phyloP scores from a whole-genome alignment of 345 rosid species.

The Populus simonii region DNA sequence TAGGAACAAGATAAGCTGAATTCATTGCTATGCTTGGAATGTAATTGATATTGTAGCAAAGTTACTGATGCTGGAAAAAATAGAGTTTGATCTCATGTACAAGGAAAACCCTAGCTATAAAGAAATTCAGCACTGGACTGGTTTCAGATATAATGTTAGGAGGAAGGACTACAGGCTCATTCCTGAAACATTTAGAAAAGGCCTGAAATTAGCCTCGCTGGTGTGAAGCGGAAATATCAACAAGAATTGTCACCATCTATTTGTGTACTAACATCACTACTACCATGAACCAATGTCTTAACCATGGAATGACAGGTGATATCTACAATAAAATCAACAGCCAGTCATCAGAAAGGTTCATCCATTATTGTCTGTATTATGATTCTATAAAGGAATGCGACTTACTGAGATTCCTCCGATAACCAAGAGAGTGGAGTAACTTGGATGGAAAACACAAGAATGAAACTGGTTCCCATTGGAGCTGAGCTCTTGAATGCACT shows the following conservation, averaged over 20 bases:
- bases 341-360: not conserved
- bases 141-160: too few species aligned
- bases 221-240: too few species aligned
- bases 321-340: not conserved
- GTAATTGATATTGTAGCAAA: too few species aligned
- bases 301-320: not conserved
- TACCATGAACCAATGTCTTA: not conserved
- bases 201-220: too few species aligned
- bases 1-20: too few species aligned
- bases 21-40: too few species aligned
- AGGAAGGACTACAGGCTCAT: too few species aligned
- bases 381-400: slow-evolving; percentile 2
- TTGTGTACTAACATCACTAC: not conserved
- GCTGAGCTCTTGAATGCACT: slow-evolving; percentile 56
- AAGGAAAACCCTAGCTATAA: too few species aligned
- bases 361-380: not conserved
- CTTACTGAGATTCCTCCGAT: slow-evolving; percentile 56
- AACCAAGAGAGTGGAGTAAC: slow-evolving; percentile 47
- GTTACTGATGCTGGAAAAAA: too few species aligned
- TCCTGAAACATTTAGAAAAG: too few species aligned
- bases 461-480: slow-evolving; percentile 51
- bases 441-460: slow-evolving; percentile 70
- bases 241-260: not conserved
- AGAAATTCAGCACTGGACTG: too few species aligned
- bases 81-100: too few species aligned